Evolutionary conservation across 2,329 filamentous ascomycete species (phyloP).

Genomic region (Fusarium nanum): DNA sequence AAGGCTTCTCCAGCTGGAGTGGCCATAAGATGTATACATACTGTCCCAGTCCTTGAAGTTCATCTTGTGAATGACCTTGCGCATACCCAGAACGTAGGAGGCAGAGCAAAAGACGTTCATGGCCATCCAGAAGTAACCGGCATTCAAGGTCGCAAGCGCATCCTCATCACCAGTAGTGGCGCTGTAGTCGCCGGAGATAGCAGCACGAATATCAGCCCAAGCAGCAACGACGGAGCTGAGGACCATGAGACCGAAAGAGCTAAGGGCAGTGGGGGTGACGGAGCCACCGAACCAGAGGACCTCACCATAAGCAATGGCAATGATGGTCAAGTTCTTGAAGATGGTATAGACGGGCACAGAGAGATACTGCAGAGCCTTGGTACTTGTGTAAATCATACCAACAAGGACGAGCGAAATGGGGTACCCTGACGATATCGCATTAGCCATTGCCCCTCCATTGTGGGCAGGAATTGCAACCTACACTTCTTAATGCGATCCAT

Average conservation of each 20-base stretch:
- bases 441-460: neutral
- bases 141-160: constrained; percentile 88
- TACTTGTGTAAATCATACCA: constrained; percentile 98
- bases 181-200: constrained; percentile 68
- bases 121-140: constrained; percentile 97
- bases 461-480: constrained; percentile 57
- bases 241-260: constrained; percentile 97
- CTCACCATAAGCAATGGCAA: constrained; percentile 97
- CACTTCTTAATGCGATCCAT: constrained; percentile 91
- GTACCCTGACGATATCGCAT: constrained; percentile 74
- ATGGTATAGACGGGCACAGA: constrained; percentile 99
- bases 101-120: constrained; percentile 96
- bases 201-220: constrained; percentile 95
- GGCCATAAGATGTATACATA: constrained; percentile 62
- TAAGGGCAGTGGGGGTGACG: constrained; percentile 85
- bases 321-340: constrained; percentile 99
- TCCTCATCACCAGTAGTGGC: constrained; percentile 60
- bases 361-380: constrained; percentile 94
- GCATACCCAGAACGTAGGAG: constrained; percentile 90
- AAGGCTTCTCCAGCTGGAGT: neutral
- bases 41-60: constrained; percentile 99
- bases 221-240: constrained; percentile 93
- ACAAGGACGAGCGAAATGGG: constrained; percentile 95
- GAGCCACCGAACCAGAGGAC: constrained; percentile 97
- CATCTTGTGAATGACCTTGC: constrained; percentile 98